Percentiles rank a stretch among this genome's conserved stretches.
Conservation (phyloP, 2,329 filamentous ascomycete genomes). For the Onygenales sp. region DNA sequence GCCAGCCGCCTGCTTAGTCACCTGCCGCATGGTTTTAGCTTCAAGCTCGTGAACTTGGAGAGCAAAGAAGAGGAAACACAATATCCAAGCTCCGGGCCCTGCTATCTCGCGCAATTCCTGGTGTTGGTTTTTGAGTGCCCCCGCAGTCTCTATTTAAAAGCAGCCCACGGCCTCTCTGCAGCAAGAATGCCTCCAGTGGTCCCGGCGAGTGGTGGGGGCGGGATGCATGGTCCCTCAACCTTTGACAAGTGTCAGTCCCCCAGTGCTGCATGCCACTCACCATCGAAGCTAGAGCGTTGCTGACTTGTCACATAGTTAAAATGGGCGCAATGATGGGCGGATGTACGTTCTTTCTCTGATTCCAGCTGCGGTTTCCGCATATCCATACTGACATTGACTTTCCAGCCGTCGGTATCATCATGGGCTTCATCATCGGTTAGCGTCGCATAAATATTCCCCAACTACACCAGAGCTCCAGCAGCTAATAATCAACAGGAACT, state of each 20-base stretch:
- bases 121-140: background rate
- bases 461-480: conserved; percentile 3
- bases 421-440: conserved; percentile 94
- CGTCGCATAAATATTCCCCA: conserved; percentile 2
- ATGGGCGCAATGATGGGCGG: conserved; percentile 99
- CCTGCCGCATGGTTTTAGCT: background rate
- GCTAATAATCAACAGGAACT: conserved; percentile 50
- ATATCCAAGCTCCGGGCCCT: background rate
- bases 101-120: background rate
- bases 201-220: conserved; percentile 39
- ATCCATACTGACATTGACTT: conserved; percentile 3
- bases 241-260: conserved; percentile 57
- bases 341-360: conserved; percentile 54
- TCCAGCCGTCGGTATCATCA: conserved; percentile 84
- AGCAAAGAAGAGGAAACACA: background rate
- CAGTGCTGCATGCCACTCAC: conserved; percentile 20
- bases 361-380: background rate
- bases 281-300: conserved; percentile 9
- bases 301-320: conserved; percentile 56
- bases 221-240: conserved; percentile 52
- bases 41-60: background rate
- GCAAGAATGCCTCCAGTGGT: conserved; percentile 48
- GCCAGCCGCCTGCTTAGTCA: background rate
- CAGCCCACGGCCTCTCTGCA: background rate
- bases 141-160: background rate